Conservation (phyloP, 495 filamentous ascomycete species). For the Annulohypoxylon bovei region DNA sequence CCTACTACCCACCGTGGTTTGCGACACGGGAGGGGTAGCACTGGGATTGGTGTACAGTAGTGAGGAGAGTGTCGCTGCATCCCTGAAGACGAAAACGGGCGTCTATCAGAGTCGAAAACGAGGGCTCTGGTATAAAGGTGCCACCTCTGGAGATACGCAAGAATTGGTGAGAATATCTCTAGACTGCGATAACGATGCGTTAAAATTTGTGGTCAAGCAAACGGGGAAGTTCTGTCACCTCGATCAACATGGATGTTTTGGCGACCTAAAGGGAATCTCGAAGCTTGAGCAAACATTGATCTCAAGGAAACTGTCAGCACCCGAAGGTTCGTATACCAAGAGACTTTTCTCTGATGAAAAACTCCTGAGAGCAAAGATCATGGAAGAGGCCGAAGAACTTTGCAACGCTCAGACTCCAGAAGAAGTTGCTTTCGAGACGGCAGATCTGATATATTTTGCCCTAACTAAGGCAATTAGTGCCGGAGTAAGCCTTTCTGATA, state of each 20-base stretch:
- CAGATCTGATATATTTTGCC: slow-evolving; percentile 95
- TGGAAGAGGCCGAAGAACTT: slow-evolving; percentile 96
- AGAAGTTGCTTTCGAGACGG: slow-evolving; percentile 91
- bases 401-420: slow-evolving; percentile 84
- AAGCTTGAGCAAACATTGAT: slow-evolving; percentile 86
- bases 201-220: slow-evolving; percentile 89
- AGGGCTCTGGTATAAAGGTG: slow-evolving; percentile 96
- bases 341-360: slow-evolving; percentile 91
- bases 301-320: slow-evolving; percentile 80
- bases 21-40: slow-evolving; percentile 84
- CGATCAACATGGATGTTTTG: slow-evolving; percentile 90
- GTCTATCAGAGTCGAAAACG: slow-evolving; percentile 97
- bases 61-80: slow-evolving; percentile 86
- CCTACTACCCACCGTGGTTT: slow-evolving; percentile 86
- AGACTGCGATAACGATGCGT: slow-evolving; percentile 93
- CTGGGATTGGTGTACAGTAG: slow-evolving; percentile 95
- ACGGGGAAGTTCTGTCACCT: slow-evolving; percentile 96
- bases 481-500: slow-evolving; percentile 84
- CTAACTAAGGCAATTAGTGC: slow-evolving; percentile 84
- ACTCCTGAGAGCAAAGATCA: slow-evolving; percentile 91
- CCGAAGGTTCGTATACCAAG: slow-evolving; percentile 90
- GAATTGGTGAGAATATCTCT: slow-evolving; percentile 83
- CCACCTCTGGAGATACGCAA: slow-evolving; percentile 91
- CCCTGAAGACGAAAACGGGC: slow-evolving; percentile 84
- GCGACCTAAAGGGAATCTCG: slow-evolving; percentile 79